Base-by-base conservation (phyloP, 192 early-diverging fungal genomes). In the Phycomyces blakesleeanus region DNA sequence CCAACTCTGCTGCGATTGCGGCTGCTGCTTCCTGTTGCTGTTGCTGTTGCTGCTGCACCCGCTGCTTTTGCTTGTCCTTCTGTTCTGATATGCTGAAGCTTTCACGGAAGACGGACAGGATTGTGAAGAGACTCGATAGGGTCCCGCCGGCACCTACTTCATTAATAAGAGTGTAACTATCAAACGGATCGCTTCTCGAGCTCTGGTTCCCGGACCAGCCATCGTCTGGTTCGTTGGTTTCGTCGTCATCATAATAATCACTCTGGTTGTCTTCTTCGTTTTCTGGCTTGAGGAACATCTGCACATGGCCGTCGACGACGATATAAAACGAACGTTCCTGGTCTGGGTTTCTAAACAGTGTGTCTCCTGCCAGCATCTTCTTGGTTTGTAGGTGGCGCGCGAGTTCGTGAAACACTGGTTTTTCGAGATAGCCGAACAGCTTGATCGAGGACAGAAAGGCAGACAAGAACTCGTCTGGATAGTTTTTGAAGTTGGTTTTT, bases 391-490 rank as follows among this genome's bases (percentile, higher is more conserved):
- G 77, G 66, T 95, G 91, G 39, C 93, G 76, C 16, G 92, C 90
- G 16, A 99, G 84, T 73, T 99, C 97, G 72, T 92, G 91, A 72
- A 99, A 96, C 7, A 99, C 95, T 1, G 91, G 92, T 63, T 93
- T 81, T 54, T 99, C 97, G 12, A 99, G 83, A 71, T 97, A 98
- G 0, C 95, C 95, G 85, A 99, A 98, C 8, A 97, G 90, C 73
- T 93, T 93, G 75, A 96, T 96, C 16, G 80, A 85, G 7, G 86
- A 86, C 64, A 95, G 76, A 69, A 95, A 95, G 0, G 85, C 89
- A 51, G 82, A 83, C 42, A 93, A 77, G 63, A 92, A 89, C 62
- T 93, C 91, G 61, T 91, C 89, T 10, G 86, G 80, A 52, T 83
- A 83, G 51, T 70, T 71, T 49, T 78, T 66, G 21, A 71, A 51